These are phyloP conservation scores for Mallotus repandus DNA, from an alignment of 441 rosid species.

Conservation along the genomic window DNA sequence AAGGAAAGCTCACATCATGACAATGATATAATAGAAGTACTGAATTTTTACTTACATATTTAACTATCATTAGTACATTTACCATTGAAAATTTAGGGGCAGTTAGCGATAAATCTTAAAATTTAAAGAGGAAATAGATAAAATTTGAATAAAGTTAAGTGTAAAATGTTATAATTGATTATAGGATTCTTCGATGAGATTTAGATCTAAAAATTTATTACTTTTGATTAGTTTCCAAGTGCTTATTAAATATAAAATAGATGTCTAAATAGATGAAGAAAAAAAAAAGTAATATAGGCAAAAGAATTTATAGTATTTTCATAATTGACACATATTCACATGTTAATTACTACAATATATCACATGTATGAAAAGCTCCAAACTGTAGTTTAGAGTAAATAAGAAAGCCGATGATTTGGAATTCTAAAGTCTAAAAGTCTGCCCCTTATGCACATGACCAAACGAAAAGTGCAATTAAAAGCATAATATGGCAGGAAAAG, in stretches of 20 bases:
- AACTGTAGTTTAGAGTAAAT: no score
- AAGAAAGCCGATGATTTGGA: no score
- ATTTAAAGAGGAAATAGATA: neutral
- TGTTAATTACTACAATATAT: no score
- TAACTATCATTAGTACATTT: neutral
- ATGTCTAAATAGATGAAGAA: neutral
- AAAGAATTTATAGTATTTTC: neutral
- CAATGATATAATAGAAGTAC: neutral
- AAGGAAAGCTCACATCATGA: neutral
- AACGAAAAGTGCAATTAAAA: neutral
- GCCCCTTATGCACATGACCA: neutral
- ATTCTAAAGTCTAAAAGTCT: no score
- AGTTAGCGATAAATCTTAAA: neutral
- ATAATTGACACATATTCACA: neutral
- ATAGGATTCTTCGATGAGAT: neutral
- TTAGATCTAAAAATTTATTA: neutral
- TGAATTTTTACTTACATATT: neutral
- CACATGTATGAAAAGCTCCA: no score
- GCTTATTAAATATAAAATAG: neutral
- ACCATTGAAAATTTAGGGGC: neutral
- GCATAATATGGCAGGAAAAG: neutral
- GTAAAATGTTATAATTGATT: neutral
- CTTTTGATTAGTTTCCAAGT: neutral
- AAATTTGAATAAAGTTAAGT: neutral
- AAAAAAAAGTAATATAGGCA: neutral